Conservation (phyloP, 371 early-diverging fungal genomes). For the Rhizopus microsporus region DNA sequence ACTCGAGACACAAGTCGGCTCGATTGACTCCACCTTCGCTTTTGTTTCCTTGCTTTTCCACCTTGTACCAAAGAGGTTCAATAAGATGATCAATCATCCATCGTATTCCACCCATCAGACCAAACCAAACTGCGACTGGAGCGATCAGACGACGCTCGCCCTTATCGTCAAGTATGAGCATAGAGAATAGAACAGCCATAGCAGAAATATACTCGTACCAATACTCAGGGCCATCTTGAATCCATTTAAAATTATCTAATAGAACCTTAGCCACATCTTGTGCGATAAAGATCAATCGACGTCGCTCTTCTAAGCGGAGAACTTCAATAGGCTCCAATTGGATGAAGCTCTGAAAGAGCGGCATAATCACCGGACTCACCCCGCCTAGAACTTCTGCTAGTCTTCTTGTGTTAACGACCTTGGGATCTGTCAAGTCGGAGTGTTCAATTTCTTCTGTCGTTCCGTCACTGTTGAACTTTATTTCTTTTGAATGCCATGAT, state of each 20-base stretch:
- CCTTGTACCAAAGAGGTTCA: constrained; percentile 44
- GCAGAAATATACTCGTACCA: constrained; percentile 55
- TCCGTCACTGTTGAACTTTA: constrained; percentile 24
- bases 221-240: constrained; percentile 33
- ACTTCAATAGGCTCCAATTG: constrained; percentile 30
- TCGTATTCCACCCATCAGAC: constrained; percentile 59
- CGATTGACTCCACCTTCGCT: constrained; percentile 18
- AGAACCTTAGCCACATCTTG: constrained; percentile 47
- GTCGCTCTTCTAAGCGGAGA: background rate
- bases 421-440: constrained; percentile 45
- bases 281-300: constrained; percentile 30
- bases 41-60: constrained; percentile 44
- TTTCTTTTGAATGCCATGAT: constrained; percentile 59
- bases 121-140: constrained; percentile 68
- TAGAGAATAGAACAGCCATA: constrained; percentile 51
- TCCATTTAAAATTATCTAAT: constrained; percentile 44
- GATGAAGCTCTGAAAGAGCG: constrained; percentile 71
- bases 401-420: constrained; percentile 66
- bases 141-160: constrained; percentile 42
- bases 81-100: constrained; percentile 30
- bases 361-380: constrained; percentile 66
- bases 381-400: constrained; percentile 68
- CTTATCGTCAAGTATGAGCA: constrained; percentile 48
- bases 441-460: constrained; percentile 3
- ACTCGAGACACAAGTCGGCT: constrained; percentile 55